phyloP scores from a whole-genome alignment of 768 basidiomycete species.

The Boletus subcaerulescens region DNA sequence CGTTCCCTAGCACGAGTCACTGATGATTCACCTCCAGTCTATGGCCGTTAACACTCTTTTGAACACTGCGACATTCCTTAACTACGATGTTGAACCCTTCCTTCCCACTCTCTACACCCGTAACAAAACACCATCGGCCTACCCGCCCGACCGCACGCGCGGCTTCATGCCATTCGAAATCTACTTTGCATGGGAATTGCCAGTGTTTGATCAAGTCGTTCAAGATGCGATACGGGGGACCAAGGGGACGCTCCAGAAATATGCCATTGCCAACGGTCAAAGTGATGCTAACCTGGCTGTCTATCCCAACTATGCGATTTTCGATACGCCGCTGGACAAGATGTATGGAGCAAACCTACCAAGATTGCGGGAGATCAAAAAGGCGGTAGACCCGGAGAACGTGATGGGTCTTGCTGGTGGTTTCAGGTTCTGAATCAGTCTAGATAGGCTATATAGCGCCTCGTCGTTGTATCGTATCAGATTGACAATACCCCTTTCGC shows the following conservation, averaged over 20 bases:
- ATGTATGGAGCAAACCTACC: conserved; percentile 46
- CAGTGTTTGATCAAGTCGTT: conserved; percentile 14
- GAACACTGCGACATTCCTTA: not conserved
- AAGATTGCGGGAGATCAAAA: conserved; percentile 39
- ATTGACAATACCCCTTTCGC: too few relatives aligned
- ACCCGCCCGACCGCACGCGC: conserved; percentile 39
- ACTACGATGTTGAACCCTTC: conserved; percentile 48
- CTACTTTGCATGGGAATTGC: conserved; percentile 28
- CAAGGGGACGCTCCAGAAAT: conserved; percentile 34
- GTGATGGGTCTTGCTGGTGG: conserved; percentile 64
- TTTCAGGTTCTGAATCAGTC: conserved; percentile 43
- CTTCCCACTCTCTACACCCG: conserved; percentile 39
- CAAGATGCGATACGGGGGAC: conserved; percentile 38
- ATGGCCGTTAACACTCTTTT: conserved; percentile 13
- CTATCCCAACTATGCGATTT: conserved; percentile 60
- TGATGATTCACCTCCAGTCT: too few relatives aligned
- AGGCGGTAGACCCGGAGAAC: conserved; percentile 47
- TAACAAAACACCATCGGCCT: conserved; percentile 39
- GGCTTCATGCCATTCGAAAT: conserved; percentile 44
- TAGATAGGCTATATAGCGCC: too few relatives aligned
- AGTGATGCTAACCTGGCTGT: conserved; percentile 28
- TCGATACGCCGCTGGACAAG: conserved; percentile 43
- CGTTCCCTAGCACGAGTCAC: too few relatives aligned
- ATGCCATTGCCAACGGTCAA: conserved; percentile 23
- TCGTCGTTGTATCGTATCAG: too few relatives aligned